These are phyloP conservation scores for Cercospora beticola DNA, from an alignment of 2,329 filamentous ascomycete genomes.

Conservation along the genomic window DNA sequence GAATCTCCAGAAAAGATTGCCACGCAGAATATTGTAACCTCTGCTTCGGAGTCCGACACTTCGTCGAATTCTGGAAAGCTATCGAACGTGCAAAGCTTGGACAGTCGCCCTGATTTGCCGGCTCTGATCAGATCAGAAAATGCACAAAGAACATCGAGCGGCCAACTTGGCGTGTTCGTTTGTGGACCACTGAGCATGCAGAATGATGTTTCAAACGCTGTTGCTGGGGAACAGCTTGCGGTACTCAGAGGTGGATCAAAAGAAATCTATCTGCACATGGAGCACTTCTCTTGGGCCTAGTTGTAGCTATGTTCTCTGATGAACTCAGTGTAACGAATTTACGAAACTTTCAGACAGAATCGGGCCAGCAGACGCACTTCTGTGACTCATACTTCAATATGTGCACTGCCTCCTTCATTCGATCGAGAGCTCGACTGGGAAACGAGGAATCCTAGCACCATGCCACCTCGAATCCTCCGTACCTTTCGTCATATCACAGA, in stretches of 20 bases:
- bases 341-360: not conserved
- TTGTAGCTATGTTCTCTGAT: not conserved
- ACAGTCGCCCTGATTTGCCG: conserved; percentile 39
- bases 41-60: conserved; percentile 20
- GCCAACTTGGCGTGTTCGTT: conserved; percentile 40
- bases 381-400: not conserved
- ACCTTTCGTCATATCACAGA: not conserved
- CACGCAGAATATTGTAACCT: not conserved
- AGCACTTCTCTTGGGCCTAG: conserved; percentile 49
- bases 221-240: conserved; percentile 43
- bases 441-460: too few species aligned
- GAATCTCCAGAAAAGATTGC: conserved; percentile 7
- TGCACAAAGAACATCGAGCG: conserved; percentile 9
- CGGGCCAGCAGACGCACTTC: not conserved
- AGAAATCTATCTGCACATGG: conserved; percentile 48
- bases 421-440: too few species aligned
- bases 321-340: not conserved
- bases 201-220: conserved; percentile 50
- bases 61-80: conserved; percentile 3
- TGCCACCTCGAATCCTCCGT: not conserved
- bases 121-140: conserved; percentile 32
- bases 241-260: conserved; percentile 37
- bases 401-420: not conserved
- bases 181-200: conserved; percentile 51
- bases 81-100: not conserved